Percentiles rank a stretch among this genome's conserved stretches.
Evolutionary conservation across 805 yeast genomes (phyloP).

Genomic region (Naumovozyma baii): DNA sequence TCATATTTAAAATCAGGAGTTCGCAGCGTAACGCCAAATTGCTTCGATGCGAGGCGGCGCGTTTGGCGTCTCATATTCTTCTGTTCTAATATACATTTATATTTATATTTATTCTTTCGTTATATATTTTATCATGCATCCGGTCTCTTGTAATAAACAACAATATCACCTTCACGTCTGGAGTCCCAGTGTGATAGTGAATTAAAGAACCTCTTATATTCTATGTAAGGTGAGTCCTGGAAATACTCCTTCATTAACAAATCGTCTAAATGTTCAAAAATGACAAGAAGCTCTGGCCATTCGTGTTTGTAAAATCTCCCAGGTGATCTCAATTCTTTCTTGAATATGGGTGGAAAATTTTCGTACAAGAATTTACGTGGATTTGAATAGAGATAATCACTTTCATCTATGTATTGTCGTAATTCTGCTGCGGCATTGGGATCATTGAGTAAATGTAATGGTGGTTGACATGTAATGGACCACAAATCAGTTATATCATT

Average conservation of each 20-base stretch:
- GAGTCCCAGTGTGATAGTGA: slow-evolving; percentile 78
- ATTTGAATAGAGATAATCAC: slow-evolving; percentile 70
- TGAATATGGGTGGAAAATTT: slow-evolving; percentile 39
- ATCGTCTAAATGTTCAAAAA: slow-evolving; percentile 55
- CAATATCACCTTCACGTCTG: slow-evolving; percentile 68
- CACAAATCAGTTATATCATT: slow-evolving; percentile 43
- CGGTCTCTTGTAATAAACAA: slow-evolving; percentile 37
- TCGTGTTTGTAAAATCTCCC: slow-evolving; percentile 29
- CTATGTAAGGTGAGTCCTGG: slow-evolving; percentile 35
- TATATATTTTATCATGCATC: too few relatives aligned
- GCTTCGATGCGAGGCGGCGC: too few relatives aligned
- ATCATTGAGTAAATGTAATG: slow-evolving; percentile 35
- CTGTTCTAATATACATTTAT: too few relatives aligned
- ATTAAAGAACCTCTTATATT: slow-evolving; percentile 57
- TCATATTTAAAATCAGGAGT: too few relatives aligned
- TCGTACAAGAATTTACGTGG: slow-evolving; percentile 47
- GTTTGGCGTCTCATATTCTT: not conserved
- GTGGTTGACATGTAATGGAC: slow-evolving; percentile 91
- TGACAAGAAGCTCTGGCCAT: slow-evolving; percentile 69
- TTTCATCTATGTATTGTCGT: slow-evolving; percentile 63
- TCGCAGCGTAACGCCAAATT: too few relatives aligned
- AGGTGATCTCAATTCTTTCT: slow-evolving; percentile 9
- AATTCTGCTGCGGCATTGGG: slow-evolving; percentile 29
- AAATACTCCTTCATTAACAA: slow-evolving; percentile 35
- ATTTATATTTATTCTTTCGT: too few relatives aligned